These are phyloP conservation scores for Penicillium lividum DNA, from an alignment of 495 filamentous ascomycete genomes.

Conservation along the genomic window DNA sequence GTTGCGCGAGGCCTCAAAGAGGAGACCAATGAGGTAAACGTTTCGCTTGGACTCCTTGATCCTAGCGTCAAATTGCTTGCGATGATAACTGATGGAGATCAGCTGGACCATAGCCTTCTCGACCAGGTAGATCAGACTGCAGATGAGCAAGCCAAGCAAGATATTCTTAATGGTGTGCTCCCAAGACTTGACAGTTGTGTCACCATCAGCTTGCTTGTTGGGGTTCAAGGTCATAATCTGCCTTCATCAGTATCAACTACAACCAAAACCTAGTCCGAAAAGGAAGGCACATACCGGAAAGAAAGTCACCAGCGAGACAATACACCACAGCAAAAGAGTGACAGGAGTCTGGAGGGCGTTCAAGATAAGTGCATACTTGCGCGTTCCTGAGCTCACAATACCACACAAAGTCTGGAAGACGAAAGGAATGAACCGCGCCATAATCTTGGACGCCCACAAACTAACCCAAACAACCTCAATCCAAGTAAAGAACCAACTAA, in stretches of 20 bases:
- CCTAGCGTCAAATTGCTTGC: slow-evolving; percentile 82
- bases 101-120: slow-evolving; percentile 88
- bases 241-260: slow-evolving; percentile 9
- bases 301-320: slow-evolving; percentile 80
- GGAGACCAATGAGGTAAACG: slow-evolving; percentile 71
- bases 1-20: slow-evolving; percentile 85
- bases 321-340: slow-evolving; percentile 82
- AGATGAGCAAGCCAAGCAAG: slow-evolving; percentile 74
- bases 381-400: slow-evolving; percentile 85
- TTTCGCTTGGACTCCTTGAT: slow-evolving; percentile 89
- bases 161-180: slow-evolving; percentile 66
- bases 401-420: slow-evolving; percentile 87
- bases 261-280: neutral
- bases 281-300: slow-evolving; percentile 48
- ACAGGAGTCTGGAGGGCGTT: slow-evolving; percentile 79
- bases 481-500: slow-evolving; percentile 86
- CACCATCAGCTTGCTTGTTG: slow-evolving; percentile 26
- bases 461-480: slow-evolving; percentile 87
- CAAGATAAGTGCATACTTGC: slow-evolving; percentile 88
- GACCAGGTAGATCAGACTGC: slow-evolving; percentile 71
- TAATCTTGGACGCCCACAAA: slow-evolving; percentile 84
- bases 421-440: slow-evolving; percentile 73
- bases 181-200: slow-evolving; percentile 48
- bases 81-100: slow-evolving; percentile 93
- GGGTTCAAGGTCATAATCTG: slow-evolving; percentile 59